A percentile compares a stretch with the other conserved stretches of the same genome.
Conservation (phyloP, 2,329 filamentous ascomycete genomes). For the Ophiostoma tasmaniense region DNA sequence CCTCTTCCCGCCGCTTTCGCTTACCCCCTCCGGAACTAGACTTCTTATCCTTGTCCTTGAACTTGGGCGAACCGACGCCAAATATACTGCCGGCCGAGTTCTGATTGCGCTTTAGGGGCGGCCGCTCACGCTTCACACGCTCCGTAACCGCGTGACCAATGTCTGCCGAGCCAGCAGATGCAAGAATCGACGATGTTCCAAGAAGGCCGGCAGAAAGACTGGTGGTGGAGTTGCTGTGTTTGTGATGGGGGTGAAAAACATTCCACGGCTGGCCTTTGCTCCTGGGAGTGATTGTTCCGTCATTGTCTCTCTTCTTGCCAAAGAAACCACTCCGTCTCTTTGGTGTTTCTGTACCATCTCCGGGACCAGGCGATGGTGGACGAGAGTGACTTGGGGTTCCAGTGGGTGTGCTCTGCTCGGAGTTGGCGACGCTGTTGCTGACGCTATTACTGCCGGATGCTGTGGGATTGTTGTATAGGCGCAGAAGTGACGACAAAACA, state of each 20-base stretch:
- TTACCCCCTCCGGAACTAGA: neutral
- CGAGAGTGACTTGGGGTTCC: conserved; percentile 37
- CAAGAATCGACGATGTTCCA: conserved; percentile 46
- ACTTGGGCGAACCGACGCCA: conserved; percentile 14
- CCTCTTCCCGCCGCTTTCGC: conserved; percentile 22
- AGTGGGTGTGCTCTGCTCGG: conserved; percentile 35
- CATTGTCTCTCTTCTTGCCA: conserved; percentile 28
- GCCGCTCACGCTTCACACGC: conserved; percentile 34
- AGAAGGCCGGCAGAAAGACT: conserved; percentile 42
- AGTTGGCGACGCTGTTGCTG: conserved; percentile 28
- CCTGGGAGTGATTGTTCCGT: neutral
- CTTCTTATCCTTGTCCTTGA: conserved; percentile 12
- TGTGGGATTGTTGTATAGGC: conserved; percentile 50
- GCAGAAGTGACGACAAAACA: conserved; percentile 63
- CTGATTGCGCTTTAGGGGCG: conserved; percentile 20
- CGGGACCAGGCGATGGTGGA: conserved; percentile 31
- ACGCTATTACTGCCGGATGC: conserved; percentile 24
- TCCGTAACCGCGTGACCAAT: conserved; percentile 38
- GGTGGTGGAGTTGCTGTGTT: conserved; percentile 21
- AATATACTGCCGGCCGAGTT: conserved; percentile 17
- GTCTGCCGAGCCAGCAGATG: conserved; percentile 36
- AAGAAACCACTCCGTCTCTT: conserved; percentile 33
- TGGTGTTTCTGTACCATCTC: conserved; percentile 24
- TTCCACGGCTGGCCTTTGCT: conserved; percentile 15
- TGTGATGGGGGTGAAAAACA: conserved; percentile 15